These are phyloP conservation scores for Botryotinia narcissicola DNA, from an alignment of 2,329 filamentous ascomycete genomes.

Conservation along the genomic window DNA sequence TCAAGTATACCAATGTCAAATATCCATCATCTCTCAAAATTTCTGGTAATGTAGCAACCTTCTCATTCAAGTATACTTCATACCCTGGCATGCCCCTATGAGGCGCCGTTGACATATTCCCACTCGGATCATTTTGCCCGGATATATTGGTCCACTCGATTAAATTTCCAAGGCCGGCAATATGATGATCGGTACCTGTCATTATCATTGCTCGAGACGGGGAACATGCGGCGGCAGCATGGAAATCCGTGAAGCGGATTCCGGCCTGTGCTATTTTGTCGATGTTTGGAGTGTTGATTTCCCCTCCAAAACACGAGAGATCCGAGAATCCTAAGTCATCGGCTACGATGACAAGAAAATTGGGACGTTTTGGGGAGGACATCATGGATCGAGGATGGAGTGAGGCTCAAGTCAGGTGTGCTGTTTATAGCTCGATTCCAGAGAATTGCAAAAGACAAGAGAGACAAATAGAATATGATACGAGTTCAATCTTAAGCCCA, in stretches of 20 bases:
- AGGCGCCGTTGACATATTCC: constrained; percentile 37
- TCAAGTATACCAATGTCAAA: constrained; percentile 46
- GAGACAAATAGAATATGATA: not conserved
- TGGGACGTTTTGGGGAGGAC: constrained; percentile 31
- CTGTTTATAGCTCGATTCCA: not conserved
- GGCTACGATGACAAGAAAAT: constrained; percentile 48
- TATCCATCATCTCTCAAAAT: constrained; percentile 52
- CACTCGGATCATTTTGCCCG: constrained; percentile 23
- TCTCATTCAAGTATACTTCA: constrained; percentile 54
- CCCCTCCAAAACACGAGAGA: constrained; percentile 52
- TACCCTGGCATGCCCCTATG: constrained; percentile 51
- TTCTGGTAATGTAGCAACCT: constrained; percentile 51
- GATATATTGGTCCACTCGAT: constrained; percentile 38
- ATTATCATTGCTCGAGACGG: constrained; percentile 51
- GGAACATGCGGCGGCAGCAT: constrained; percentile 54
- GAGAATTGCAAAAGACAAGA: not conserved
- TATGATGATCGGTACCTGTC: constrained; percentile 55
- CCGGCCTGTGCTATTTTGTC: constrained; percentile 51
- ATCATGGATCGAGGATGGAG: not conserved
- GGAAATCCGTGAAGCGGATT: constrained; percentile 57
- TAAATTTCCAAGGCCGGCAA: constrained; percentile 42
- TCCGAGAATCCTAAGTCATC: constrained; percentile 41
- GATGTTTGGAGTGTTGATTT: constrained; percentile 58
- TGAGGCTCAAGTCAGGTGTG: not conserved
- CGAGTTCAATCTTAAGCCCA: not conserved